Base-by-base conservation (phyloP, 2,329 filamentous ascomycete species). In the Drechslerella coelobrocha region DNA sequence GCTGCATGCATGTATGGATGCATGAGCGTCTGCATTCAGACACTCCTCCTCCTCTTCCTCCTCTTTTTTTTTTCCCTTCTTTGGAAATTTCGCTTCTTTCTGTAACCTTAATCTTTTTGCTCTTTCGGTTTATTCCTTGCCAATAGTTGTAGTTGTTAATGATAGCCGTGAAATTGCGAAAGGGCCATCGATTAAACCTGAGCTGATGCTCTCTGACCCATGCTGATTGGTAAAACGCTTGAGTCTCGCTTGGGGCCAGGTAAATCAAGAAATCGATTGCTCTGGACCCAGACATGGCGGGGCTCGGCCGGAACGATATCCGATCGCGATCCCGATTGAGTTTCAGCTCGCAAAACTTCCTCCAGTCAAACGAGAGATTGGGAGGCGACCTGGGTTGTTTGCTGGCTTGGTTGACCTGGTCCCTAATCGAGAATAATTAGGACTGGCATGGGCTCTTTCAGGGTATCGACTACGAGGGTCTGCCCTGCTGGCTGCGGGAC, bases 261-360 rank as follows among this genome's bases (percentile, higher is more conserved):
- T 39, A 10, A 39, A 39, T 39, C 34, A 3, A 23, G 41, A 45
- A 45, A 45, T 45, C 41, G 41, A 45, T 45, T 45, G 41, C 41
- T 45, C 41, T 45, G 21, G 41, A 45, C 41, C 41, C 4, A 17
- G 41, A 45, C n/a, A 41, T 41, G 37, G 37, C 37, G n/a, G 37
- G 37, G 34, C 34, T 14, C 34, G 34, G 34, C 34, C 34, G 34
- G 19, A 23, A 17, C 41, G 41, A 45, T 45, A 45, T 45, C 41
- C 41, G 41, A 45, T 45, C 41, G 41, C 41, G 41, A 23, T 23
- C 41, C 41, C 41, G 41, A 45, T 45, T 45, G 41, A 45, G 41
- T 45, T 45, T 45, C 41, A 45, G 41, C 9, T 4, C n/a, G 41
- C 17, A 19, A n/a, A n/a, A n/a, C n/a, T n/a, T n/a, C n/a, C n/a